Base-by-base conservation (phyloP, 441 rosid species). In the Adansonia madagascariensis region DNA sequence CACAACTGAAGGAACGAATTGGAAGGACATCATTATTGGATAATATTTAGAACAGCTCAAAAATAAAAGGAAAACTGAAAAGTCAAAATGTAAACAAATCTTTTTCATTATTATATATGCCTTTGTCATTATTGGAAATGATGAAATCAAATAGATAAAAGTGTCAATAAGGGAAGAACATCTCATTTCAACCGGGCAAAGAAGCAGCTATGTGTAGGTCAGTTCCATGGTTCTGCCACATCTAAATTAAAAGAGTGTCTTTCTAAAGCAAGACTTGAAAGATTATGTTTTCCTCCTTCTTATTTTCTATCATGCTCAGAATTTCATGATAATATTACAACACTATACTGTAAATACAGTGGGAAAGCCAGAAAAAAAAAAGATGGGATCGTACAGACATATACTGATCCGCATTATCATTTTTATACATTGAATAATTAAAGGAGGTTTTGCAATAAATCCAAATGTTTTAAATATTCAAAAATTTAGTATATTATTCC, bases 1-100 rank as follows among this genome's bases (percentile, higher is more conserved):
- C n/a, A 14, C 69, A 62, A 78, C 8, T n/a, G 9, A 65, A 70
- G 63, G 71, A 31, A 69, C 24, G 57, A 49, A 57, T 68, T 8
- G 52, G 22, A 65, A 41, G 27, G 50, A 41, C 27, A 65, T 65
- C 7, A 65, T 9, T 43, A 17, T 44, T 61, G 66, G 43, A 11
- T 31, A 61, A 56, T 7, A 56, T 18, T 56, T 18, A 24, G n/a
- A 24, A 60, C 6, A 24, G 22, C 8, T 61, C 44, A 62, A 66
- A 15, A 24, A 24, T 14, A 61, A 24, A 61, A 11, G 11, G 65
- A 24, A 43, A 66, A 43, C 71, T 18, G 52, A 43, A 66, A 66
- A n/a, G 4, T 18, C 22, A 3, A 2, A 65, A 66, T 66, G 31
- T 18, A 43, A 66, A 18, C 15, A 43, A 3, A 43, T 17, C 7